Conservation (phyloP, 2,329 filamentous ascomycete genomes). For the Stemphylium beticola region DNA sequence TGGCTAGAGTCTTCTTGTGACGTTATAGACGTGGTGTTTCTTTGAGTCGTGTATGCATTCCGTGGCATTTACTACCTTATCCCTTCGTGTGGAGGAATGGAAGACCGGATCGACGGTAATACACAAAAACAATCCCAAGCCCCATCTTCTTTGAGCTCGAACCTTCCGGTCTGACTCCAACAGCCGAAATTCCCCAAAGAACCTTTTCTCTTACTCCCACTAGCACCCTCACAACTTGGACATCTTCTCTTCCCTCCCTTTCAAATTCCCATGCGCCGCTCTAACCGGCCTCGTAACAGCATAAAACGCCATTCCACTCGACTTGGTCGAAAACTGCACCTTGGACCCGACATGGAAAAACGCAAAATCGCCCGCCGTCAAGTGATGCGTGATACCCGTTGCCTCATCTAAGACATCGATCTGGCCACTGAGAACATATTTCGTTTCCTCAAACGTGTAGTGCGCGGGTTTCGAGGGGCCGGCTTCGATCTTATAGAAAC, state of each 20-base stretch:
- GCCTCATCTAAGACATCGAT: constrained; percentile 28
- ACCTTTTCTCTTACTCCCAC: no score
- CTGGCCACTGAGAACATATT: constrained; percentile 26
- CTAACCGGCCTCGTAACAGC: constrained; percentile 24
- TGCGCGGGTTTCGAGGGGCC: constrained; percentile 20
- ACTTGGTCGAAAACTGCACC: constrained; percentile 29
- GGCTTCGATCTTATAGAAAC: constrained; percentile 30
- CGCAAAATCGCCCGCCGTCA: constrained; percentile 28
- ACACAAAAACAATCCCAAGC: no score
- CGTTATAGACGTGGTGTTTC: no score
- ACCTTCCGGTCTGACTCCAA: no score
- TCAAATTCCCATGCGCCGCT: constrained; percentile 17
- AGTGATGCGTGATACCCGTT: constrained; percentile 25
- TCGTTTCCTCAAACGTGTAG: constrained; percentile 29
- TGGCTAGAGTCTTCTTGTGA: no score
- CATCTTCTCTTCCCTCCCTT: constrained; percentile 18
- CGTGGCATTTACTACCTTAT: no score
- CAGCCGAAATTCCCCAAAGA: no score
- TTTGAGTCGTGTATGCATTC: no score
- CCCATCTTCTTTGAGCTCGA: no score
- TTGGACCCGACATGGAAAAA: constrained; percentile 28
- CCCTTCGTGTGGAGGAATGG: no score
- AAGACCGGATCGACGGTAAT: no score
- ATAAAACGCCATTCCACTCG: constrained; percentile 25
- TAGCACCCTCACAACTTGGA: constrained; percentile 8